A percentile compares a stretch with the other conserved stretches of the same genome.
phyloP scores from a whole-genome alignment of 805 yeast genomes.

The Clavispora fructus region DNA sequence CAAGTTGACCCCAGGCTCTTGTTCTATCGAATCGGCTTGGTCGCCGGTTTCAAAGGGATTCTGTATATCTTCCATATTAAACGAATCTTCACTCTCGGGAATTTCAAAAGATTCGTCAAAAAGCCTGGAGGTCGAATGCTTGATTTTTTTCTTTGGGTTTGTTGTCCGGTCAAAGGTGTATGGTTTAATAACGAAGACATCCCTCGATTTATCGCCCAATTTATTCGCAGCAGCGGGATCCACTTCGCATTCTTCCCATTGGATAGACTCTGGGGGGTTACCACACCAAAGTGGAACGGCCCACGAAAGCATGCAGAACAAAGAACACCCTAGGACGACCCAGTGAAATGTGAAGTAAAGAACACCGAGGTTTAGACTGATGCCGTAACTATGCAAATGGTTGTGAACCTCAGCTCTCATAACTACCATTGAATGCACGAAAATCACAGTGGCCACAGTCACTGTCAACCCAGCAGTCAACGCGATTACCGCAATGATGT shows the following conservation, averaged over 20 bases:
- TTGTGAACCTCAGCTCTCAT: slow-evolving; percentile 4
- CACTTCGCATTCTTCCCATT: slow-evolving; percentile 15
- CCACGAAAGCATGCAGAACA: slow-evolving; percentile 31
- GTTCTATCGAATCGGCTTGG: not conserved
- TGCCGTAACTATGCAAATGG: slow-evolving; percentile 41
- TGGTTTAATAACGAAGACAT: not conserved
- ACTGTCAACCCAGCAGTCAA: slow-evolving; percentile 28
- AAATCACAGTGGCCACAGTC: slow-evolving; percentile 19
- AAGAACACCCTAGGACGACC: slow-evolving; percentile 13
- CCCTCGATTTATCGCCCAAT: not conserved
- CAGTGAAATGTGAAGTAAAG: slow-evolving; percentile 40
- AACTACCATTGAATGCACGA: slow-evolving; percentile 12
- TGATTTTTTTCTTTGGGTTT: not conserved
- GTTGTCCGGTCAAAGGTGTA: not conserved
- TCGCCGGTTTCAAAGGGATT: not conserved
- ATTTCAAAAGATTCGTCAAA: slow-evolving; percentile 1
- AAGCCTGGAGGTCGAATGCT: not conserved
- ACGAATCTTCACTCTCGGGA: not conserved
- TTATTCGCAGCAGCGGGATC: not conserved
- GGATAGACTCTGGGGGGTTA: slow-evolving; percentile 28
- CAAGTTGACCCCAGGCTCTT: not conserved
- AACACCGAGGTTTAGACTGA: slow-evolving; percentile 37
- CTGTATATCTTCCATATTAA: not conserved
- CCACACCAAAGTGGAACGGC: slow-evolving; percentile 47
- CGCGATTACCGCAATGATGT: slow-evolving; percentile 33